Evolutionary conservation across 768 basidiomycete species (phyloP).

Genomic region (Sarcodon aspratus): DNA sequence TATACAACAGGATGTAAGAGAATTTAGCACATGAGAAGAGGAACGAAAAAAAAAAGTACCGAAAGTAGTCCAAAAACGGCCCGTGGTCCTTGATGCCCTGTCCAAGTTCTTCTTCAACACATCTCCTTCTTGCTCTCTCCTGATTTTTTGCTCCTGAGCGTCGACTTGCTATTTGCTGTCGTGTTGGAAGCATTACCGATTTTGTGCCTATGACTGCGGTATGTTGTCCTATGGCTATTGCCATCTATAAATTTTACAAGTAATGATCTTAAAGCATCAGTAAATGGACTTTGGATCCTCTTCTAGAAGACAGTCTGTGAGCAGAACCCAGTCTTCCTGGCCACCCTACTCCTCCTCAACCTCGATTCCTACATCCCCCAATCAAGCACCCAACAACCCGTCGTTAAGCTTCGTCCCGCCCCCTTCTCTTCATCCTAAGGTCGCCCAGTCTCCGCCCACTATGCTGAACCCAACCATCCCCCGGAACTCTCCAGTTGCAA

Average conservation of each 20-base stretch:
- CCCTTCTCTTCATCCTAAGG: too few relatives aligned
- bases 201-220: constrained; percentile 1
- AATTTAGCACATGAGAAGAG: too few relatives aligned
- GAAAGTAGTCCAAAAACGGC: too few relatives aligned
- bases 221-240: too few relatives aligned
- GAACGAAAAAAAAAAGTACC: too few relatives aligned
- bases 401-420: constrained; percentile 11
- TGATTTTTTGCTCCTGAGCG: background rate
- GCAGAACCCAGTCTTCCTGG: constrained; percentile 6
- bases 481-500: constrained; percentile 2
- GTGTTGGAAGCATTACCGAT: background rate
- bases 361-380: constrained; percentile 22
- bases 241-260: too few relatives aligned
- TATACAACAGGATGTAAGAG: too few relatives aligned
- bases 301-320: too few relatives aligned
- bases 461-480: constrained; percentile 13
- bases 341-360: constrained; percentile 20
- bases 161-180: background rate
- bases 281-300: too few relatives aligned
- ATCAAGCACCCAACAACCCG: constrained; percentile 16
- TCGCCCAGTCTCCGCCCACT: constrained; percentile 6
- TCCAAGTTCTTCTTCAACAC: background rate
- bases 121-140: background rate
- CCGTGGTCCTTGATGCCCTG: constrained; percentile 3
- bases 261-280: too few relatives aligned